Evolutionary conservation across 768 basidiomycete species (phyloP).

Genomic region (Boletales sp.): DNA sequence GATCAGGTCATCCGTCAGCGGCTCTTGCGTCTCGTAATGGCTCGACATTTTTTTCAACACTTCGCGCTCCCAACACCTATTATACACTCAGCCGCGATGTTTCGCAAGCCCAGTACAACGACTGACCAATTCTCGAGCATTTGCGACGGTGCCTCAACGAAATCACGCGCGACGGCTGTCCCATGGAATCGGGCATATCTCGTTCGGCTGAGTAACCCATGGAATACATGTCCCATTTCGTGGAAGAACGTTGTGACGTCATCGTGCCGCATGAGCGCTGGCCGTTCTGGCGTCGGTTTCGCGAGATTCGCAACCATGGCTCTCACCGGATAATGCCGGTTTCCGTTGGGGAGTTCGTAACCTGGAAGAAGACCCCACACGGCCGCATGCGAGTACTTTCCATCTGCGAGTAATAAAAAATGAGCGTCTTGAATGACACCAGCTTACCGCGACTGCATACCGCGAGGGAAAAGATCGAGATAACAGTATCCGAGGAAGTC

Average conservation of each 20-base stretch:
- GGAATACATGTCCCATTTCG: constrained; percentile 80
- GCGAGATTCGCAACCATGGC: constrained; percentile 93
- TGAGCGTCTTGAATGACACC: not conserved
- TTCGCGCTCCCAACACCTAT: constrained; percentile 77
- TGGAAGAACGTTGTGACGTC: constrained; percentile 92
- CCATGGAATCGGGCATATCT: constrained; percentile 79
- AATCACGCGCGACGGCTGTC: constrained; percentile 74
- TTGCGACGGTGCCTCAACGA: constrained; percentile 88
- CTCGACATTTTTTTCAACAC: constrained; percentile 74
- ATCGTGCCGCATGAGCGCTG: constrained; percentile 82
- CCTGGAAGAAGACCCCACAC: constrained; percentile 78
- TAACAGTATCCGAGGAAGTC: constrained; percentile 85
- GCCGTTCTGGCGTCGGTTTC: constrained; percentile 75
- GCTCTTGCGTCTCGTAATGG: constrained; percentile 73
- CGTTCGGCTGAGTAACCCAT: constrained; percentile 65
- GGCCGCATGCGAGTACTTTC: constrained; percentile 84
- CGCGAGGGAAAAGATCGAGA: constrained; percentile 82
- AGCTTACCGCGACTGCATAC: constrained; percentile 33
- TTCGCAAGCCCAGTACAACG: not conserved
- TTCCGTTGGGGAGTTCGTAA: constrained; percentile 51
- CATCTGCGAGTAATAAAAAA: constrained; percentile 36
- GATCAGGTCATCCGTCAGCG: constrained; percentile 65
- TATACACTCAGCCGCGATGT: not conserved
- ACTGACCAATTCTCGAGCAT: constrained; percentile 88
- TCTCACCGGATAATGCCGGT: constrained; percentile 66